Evolutionary conservation across 352 stramenopile genomes (phyloP), one percentile per base, ranked within the genome.

Genomic region (Phytophthora ohioensis): DNA sequence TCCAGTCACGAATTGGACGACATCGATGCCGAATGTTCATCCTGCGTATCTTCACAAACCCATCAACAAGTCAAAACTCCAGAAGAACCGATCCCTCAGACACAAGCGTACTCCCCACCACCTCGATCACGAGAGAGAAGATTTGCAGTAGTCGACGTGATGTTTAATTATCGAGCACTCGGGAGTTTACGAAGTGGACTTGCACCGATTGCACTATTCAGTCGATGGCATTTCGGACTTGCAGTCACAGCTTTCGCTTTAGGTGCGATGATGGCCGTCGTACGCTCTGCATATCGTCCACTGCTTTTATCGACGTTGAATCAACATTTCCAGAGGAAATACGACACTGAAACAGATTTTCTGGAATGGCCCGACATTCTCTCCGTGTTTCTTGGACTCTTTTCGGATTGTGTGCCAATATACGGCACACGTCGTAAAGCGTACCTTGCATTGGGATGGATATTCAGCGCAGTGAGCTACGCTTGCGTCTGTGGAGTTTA

Each of bases 361-460:
- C 47, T 97, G 15, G 77, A 95, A 21, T 91, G 95, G 67, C 78
- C 87, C 3, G 87, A 79, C 11, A 81, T 81, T 0, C 81, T 96
- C 32, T 91, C 92, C 2, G 82, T 97, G 6, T 71, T 97, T n/a
- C 79, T 96, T 51, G 92, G 91, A 30, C 81, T 97, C 31, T 55
- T 95, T 15, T 93, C 80, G n/a, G 92, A 98, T 71, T 92, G 77
- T 41, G 75, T 91, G 13, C 86, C 92, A 12, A 79, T 98, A 27
- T 83, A 79, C 43, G 88, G 91, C 10, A 91, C 85, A 38, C 88
- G 87, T 17, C 77, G 91, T n/a, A 97, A 97, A 63, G 79, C 90
- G 2, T 97, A 97, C 75, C 92, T 97, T 61, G 73, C 89, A 2
- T 53, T 94, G n/a, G 91, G 91, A 8, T 93, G 82, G 81, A 48